Evolutionary conservation across 164 flowering plant genomes (phyloP), one percentile per base, ranked within the genome.

Genomic region (Buxus sempervirens): DNA sequence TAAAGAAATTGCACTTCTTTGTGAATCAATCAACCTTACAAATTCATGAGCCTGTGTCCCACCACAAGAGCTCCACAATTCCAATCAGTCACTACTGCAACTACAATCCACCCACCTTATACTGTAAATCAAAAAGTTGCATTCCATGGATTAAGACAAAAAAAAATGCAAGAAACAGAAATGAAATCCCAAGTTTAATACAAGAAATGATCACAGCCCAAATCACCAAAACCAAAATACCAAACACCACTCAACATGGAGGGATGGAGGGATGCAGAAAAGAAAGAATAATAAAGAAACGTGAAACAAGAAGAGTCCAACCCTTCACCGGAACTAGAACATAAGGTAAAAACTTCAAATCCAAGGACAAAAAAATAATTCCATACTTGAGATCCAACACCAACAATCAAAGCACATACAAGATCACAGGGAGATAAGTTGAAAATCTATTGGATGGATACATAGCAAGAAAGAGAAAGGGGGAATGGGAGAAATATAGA

Each of bases 21-120:
- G 1, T 45, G 10, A 45, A 45, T 45, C 51, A 45, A 15, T 45
- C 16, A 45, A 45, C 51, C 51, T 15, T 15, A 45, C 9, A 60
- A 65, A 65, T 49, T n/a, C n/a, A 26, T 14, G 64, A 62, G 36
- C 72, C 57, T 58, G 22, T 64, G 32, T 12, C 25, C 27, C 72
- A 63, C 42, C 63, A 65, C 45, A 62, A 65, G 21, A 61, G 63
- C 19, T 25, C 60, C 58, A 67, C 60, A 38, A 20, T 59, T 69
- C 73, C 60, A 54, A 73, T 38, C 26, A 71, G 56, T 72, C 66
- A 51, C 54, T 26, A 58, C 32, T 67, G 25, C 5, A 76, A 68
- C 68, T 73, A 75, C 83, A 68, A 63, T 70, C 79, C 79, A 75
- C 63, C 38, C 45, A 73, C 32, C 59, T 60, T 70, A 60, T 69